These are phyloP conservation scores for Talaromyces funiculosus DNA, from an alignment of 2,329 filamentous ascomycete genomes.

Conservation along the genomic window DNA sequence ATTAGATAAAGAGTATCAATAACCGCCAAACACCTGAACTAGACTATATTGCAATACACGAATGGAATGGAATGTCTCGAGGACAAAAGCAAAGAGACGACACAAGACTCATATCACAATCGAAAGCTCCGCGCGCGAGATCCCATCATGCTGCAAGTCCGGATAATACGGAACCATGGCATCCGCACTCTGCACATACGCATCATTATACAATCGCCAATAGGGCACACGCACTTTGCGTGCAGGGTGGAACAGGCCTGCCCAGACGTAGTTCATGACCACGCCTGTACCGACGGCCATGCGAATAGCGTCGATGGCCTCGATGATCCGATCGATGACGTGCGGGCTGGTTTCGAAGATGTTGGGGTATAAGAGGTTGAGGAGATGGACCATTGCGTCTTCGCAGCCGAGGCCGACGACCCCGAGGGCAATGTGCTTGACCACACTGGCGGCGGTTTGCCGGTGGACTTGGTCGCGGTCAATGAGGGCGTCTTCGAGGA, in stretches of 20 bases:
- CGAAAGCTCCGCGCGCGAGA: constrained; percentile 72
- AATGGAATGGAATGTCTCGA: neutral
- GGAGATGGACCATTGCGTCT: constrained; percentile 95
- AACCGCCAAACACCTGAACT: neutral
- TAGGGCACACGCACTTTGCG: constrained; percentile 91
- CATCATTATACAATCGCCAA: constrained; percentile 95
- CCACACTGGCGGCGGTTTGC: constrained; percentile 90
- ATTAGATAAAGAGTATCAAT: neutral
- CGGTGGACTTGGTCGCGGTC: constrained; percentile 97
- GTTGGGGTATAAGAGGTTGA: constrained; percentile 94
- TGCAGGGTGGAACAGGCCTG: constrained; percentile 92
- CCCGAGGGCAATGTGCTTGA: constrained; percentile 95
- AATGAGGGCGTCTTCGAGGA: constrained; percentile 94
- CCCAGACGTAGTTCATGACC: constrained; percentile 98
- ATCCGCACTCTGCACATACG: constrained; percentile 89
- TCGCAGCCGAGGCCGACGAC: constrained; percentile 97
- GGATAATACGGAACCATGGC: constrained; percentile 97
- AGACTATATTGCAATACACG: neutral
- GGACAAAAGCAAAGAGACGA: no score
- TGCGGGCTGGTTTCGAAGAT: constrained; percentile 96
- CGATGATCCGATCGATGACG: constrained; percentile 96
- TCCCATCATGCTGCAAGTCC: constrained; percentile 70
- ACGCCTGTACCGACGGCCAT: constrained; percentile 88
- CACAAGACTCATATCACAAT: constrained; percentile 64
- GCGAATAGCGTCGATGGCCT: constrained; percentile 92